Conservation (phyloP, 2,329 filamentous ascomycete genomes). For the Coleophoma eucalyptorum region DNA sequence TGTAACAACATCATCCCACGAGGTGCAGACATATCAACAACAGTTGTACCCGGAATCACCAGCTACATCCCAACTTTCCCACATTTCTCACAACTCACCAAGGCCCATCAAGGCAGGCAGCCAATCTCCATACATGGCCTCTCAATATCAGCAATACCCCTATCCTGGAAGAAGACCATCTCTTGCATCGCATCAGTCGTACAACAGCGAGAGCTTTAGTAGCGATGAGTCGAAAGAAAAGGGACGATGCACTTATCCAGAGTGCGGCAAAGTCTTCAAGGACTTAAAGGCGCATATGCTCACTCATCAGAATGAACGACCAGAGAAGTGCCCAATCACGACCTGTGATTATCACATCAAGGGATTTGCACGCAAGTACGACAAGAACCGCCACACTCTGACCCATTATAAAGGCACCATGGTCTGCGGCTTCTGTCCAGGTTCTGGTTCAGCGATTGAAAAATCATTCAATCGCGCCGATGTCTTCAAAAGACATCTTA, state of each 20-base stretch:
- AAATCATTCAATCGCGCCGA: conserved; percentile 97
- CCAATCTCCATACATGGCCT: conserved; percentile 24
- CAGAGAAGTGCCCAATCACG: conserved; percentile 92
- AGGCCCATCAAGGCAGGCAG: conserved; percentile 22
- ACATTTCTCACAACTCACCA: conserved; percentile 16
- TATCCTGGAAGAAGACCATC: conserved; percentile 23
- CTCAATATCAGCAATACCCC: conserved; percentile 21
- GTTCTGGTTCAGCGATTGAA: conserved; percentile 79
- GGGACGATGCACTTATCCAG: conserved; percentile 48
- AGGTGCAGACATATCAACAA: conserved; percentile 21
- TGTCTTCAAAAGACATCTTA: conserved; percentile 94
- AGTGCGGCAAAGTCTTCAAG: conserved; percentile 57
- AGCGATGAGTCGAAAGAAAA: conserved; percentile 27
- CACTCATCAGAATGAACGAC: conserved; percentile 88
- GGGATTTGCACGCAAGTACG: conserved; percentile 94
- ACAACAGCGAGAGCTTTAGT: conserved; percentile 24
- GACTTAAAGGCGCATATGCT: conserved; percentile 86
- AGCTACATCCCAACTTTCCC: conserved; percentile 23
- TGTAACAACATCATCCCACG: conserved; percentile 17
- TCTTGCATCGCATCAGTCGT: conserved; percentile 22
- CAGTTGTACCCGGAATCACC: conserved; percentile 26
- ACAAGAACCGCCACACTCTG: conserved; percentile 93
- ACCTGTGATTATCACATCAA: conserved; percentile 93
- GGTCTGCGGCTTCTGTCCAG: conserved; percentile 95
- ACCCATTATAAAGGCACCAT: conserved; percentile 98